Evolutionary conservation across 2,329 filamentous ascomycete genomes (phyloP).

Genomic region (Nannizzia gypsea): DNA sequence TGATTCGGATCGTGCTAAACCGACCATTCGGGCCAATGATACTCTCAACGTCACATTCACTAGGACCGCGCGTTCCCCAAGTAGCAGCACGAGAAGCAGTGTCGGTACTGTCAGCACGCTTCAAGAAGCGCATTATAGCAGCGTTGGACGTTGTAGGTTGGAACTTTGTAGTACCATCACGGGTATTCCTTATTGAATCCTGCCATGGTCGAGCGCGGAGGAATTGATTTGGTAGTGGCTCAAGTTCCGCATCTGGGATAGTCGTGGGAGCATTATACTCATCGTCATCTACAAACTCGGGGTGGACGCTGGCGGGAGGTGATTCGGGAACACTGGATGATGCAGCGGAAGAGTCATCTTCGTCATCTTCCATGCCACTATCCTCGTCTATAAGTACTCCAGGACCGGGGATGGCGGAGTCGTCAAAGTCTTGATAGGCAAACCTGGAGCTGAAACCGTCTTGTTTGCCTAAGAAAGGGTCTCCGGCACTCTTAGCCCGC

Average conservation of each 20-base stretch:
- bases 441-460: background rate
- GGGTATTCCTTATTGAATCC: slow-evolving; percentile 29
- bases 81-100: slow-evolving; percentile 45
- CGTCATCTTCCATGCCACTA: slow-evolving; percentile 26
- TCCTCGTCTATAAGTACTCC: slow-evolving; percentile 37
- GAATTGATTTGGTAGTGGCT: slow-evolving; percentile 28
- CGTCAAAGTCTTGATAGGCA: slow-evolving; percentile 20
- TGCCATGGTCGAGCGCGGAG: slow-evolving; percentile 38
- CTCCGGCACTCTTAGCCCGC: slow-evolving; percentile 37
- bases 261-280: slow-evolving; percentile 19
- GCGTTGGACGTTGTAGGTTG: slow-evolving; percentile 44
- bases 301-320: slow-evolving; percentile 19
- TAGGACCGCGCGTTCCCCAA: slow-evolving; percentile 40
- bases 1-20: slow-evolving; percentile 9
- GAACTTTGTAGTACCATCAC: slow-evolving; percentile 21
- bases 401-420: slow-evolving; percentile 40
- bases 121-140: slow-evolving; percentile 43
- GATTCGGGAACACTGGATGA: slow-evolving; percentile 21
- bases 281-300: slow-evolving; percentile 18
- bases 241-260: slow-evolving; percentile 18
- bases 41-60: slow-evolving; percentile 41
- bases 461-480: slow-evolving; percentile 16
- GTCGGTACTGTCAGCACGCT: slow-evolving; percentile 41
- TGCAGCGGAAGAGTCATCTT: slow-evolving; percentile 21
- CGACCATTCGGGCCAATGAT: slow-evolving; percentile 30